Evolutionary conservation across 2,329 filamentous ascomycete species (phyloP), one percentile per base, ranked within the genome.

Genomic region (Dactylella cylindrospora): DNA sequence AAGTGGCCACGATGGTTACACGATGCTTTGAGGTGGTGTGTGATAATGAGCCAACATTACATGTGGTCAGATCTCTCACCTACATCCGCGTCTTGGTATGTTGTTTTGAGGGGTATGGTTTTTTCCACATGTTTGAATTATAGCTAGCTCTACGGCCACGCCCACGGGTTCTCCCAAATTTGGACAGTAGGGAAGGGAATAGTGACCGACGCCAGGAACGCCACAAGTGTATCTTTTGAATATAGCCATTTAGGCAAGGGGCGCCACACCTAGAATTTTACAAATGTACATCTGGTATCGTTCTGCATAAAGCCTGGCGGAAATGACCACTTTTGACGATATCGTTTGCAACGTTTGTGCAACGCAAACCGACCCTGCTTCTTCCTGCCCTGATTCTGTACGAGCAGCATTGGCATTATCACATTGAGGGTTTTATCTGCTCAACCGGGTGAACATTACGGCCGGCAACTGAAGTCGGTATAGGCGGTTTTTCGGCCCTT

Each of bases 391-490:
- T 46, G n/a, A 36, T 25, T 22, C 19, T 15, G 13, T 15, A 17
- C 2, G 9, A 17, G 23, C 7, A 52, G n/a, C n/a, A n/a, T n/a
- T n/a, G n/a, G n/a, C n/a, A n/a, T n/a, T n/a, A n/a, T n/a, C n/a
- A n/a, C n/a, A n/a, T n/a, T 52, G 38, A 52, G 47, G 36, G 36
- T 35, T 43, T 52, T 43, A 43, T 29, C 35, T n/a, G n/a, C n/a
- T n/a, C n/a, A n/a, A n/a, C n/a, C n/a, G 44, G 50, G 52, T 50
- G 44, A 57, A 28, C 44, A 57, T 44, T n/a, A n/a, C n/a, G n/a
- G n/a, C n/a, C 52, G 38, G 52, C 52, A 57, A 15, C 17, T 57
- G 17, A 38, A 31, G 10, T 41, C 44, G 52, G 52, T 49, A 44
- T 20, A 39, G 29, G 33, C 51, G 51, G 51, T 55, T 55, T 35